Base-by-base conservation (phyloP, 2,329 filamentous ascomycete species). In the Helicocarpus griseus region DNA sequence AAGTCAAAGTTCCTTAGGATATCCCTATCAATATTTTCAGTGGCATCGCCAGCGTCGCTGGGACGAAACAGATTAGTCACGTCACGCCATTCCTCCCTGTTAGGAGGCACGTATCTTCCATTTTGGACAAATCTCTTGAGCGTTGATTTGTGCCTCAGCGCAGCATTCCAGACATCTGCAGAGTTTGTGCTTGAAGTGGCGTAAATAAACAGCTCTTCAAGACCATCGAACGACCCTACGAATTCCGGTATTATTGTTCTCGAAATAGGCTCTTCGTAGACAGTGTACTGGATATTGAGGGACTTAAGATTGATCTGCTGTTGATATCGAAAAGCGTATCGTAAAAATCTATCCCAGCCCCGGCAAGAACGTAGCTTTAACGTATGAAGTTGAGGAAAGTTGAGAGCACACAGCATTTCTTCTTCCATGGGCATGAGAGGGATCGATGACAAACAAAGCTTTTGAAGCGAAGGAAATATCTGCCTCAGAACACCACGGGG, bases 221-320 rank as follows among this genome's bases (percentile, higher is more conserved):
- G 35, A 43, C 46, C 50, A 6, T 53, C 35, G 24, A 53, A 49
- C 8, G 50, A 48, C 19, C 17, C 44, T 11, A 53, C 1, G 24
- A 52, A 53, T 7, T 40, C 24, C 39, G 36, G 4, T 6, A 49
- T 24, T 21, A 45, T 22, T 17, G 36, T 38, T 24, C 43, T 5
- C 8, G 13, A 35, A 11, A 8, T 26, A 31, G 26, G 24, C 17
- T 39, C n/a, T 6, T 49, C 14, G 6, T 41, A 17, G 6, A 8
- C 8, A 17, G 26, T 49, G 19, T 14, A 43, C 21, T 49, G 19
- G 7, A 49, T 35, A 14, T 53, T 38, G 21, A 53, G 38, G 2
- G 46, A 44, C 14, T 33, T 31, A n/a, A 49, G 50, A n/a, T 28
- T 44, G 13, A 53, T 9, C 8, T 13, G 50, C 13, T 33, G 45